A percentile compares a stretch with the other conserved stretches of the same genome.
These are phyloP conservation scores for Penicillium sp. DNA, from an alignment of 2,329 filamentous ascomycete genomes.

Conservation along the genomic window DNA sequence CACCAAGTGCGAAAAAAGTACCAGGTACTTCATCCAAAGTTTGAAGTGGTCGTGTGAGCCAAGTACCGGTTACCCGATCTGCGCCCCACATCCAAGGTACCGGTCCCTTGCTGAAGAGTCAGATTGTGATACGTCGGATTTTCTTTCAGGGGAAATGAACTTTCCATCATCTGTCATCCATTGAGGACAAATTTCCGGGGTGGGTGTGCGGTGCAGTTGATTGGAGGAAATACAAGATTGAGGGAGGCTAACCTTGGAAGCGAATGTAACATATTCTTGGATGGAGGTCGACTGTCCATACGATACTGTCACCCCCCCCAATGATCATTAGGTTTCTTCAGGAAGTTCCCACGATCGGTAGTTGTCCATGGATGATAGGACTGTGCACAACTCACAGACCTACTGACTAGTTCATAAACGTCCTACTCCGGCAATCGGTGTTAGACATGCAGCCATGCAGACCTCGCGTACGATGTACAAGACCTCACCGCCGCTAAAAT, in stretches of 20 bases:
- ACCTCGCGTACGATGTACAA: not conserved
- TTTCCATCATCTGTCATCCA: not conserved
- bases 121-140: slow-evolving; percentile 1
- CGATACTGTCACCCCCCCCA: too few species aligned
- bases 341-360: not conserved
- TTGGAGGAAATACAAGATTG: not conserved
- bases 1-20: not conserved
- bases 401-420: not conserved
- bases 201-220: not conserved
- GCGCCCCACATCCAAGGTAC: not conserved
- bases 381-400: not conserved
- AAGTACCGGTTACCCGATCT: not conserved
- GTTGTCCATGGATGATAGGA: not conserved
- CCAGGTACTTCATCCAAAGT: not conserved
- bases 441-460: not conserved
- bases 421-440: not conserved
- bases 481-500: not conserved
- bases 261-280: slow-evolving; percentile 4
- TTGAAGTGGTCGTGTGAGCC: not conserved
- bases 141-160: not conserved
- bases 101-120: not conserved
- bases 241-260: not conserved
- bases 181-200: not conserved
- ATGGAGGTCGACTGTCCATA: not conserved
- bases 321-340: not conserved